Base-by-base conservation (phyloP, 2,329 filamentous ascomycete species). In the Colletotrichum paranaense region DNA sequence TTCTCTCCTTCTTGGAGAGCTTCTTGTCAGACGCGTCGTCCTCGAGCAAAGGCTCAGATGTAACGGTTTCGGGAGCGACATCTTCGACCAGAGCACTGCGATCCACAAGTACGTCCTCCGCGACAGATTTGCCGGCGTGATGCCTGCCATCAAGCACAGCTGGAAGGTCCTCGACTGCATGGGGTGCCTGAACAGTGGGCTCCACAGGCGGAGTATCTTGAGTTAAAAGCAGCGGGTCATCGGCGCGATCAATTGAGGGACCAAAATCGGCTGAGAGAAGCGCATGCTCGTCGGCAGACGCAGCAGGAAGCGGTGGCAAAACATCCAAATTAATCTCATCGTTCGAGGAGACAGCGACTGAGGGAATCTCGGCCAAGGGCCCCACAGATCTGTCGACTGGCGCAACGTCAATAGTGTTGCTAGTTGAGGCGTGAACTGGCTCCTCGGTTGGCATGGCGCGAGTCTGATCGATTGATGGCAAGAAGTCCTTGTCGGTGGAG, bases 1-100 rank as follows among this genome's bases (percentile, higher is more conserved):
- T 78, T 71, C 75, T 77, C 28, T 79, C 72, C 66, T 79, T 79
- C 71, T 79, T 78, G 28, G 71, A 72, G 6, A 68, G 59, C 46
- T 75, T 70, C 5, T 60, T 64, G 24, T 65, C 56, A 12, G 42
- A 16, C 3, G 67, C 14, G 22, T 32, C 7, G 8, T 73, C 62
- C n/a, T 73, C 70, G 16, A 32, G 22, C 38, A 62, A 55, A 38
- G 62, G 35, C 19, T 76, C 65, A 14, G 56, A 22, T 14, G 35
- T 22, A 5, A n/a, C 5, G 9, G 52, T 26, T 19, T 63, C 53
- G 28, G 59, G 46, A 11, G 26, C 42, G 7, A 24, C 19, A 6
- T 55, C 35, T 11, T 55, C 55, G 28, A 26, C 8, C 8, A 60
- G 35, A 7, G 19, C 19, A 22, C 11, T 22, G 46, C 14, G 26